A percentile compares a stretch with the other conserved stretches of the same genome.
Conservation (phyloP, 2,329 filamentous ascomycete genomes). For the Thelonectria blattea region DNA sequence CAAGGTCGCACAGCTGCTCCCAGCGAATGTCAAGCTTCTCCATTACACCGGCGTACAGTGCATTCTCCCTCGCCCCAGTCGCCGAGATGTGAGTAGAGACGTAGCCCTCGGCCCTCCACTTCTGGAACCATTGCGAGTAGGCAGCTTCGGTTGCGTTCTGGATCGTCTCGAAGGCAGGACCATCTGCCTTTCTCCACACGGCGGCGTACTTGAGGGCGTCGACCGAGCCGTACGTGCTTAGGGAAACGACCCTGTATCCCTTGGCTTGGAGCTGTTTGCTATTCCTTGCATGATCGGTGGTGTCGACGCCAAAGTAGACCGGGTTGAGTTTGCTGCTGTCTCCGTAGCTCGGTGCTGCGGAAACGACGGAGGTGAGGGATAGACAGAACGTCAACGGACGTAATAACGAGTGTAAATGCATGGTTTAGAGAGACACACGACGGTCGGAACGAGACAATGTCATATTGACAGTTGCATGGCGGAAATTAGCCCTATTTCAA, state of each 20-base stretch:
- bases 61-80: slow-evolving; percentile 16
- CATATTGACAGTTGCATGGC: background rate
- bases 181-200: slow-evolving; percentile 16
- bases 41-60: slow-evolving; percentile 20
- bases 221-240: slow-evolving; percentile 24
- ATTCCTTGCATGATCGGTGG: slow-evolving; percentile 2
- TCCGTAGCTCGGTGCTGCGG: background rate
- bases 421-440: background rate
- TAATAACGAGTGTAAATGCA: background rate
- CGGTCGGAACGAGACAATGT: background rate
- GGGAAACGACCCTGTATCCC: slow-evolving; percentile 21
- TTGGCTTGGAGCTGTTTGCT: background rate
- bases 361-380: background rate
- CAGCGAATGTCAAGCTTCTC: slow-evolving; percentile 12
- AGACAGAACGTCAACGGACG: background rate
- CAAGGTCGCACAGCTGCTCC: slow-evolving; percentile 20
- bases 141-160: background rate
- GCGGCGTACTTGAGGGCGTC: slow-evolving; percentile 22
- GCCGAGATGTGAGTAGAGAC: slow-evolving; percentile 18
- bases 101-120: slow-evolving; percentile 9
- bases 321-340: background rate
- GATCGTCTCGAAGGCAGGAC: slow-evolving; percentile 5
- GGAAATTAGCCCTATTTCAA: background rate
- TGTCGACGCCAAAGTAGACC: slow-evolving; percentile 16
- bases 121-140: slow-evolving; percentile 21